Percentiles rank a stretch among this genome's conserved stretches.
phyloP scores from a whole-genome alignment of 2,329 filamentous ascomycete genomes.

The Aspergillus fructus region DNA sequence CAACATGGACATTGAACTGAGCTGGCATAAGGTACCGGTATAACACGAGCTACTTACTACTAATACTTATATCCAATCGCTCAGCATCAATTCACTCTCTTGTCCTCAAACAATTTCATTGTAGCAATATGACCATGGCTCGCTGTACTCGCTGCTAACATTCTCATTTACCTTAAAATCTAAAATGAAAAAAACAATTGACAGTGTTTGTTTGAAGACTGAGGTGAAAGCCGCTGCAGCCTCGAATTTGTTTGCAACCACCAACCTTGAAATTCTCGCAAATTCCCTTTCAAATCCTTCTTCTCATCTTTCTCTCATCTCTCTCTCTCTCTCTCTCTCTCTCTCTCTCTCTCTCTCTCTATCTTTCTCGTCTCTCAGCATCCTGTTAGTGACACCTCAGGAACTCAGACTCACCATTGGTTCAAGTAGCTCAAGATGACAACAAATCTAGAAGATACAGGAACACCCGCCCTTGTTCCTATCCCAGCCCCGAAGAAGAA shows the following conservation, averaged over 20 bases:
- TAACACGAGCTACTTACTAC: no score
- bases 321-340: not conserved
- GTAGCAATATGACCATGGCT: no score
- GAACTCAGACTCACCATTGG: not conserved
- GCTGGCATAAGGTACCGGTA: no score
- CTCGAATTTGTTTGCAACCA: not conserved
- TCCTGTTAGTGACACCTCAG: no score
- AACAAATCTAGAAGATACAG: not conserved
- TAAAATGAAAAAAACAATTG: not conserved
- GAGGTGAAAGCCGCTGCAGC: not conserved
- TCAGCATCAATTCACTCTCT: no score
- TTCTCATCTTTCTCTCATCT: not conserved
- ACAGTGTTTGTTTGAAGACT: not conserved
- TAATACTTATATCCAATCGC: no score
- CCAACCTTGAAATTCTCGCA: not conserved
- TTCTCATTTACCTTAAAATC: no score
- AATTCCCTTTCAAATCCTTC: not conserved
- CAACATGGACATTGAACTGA: no score
- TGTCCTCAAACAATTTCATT: no score
- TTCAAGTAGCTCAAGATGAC: not conserved
- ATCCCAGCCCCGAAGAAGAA: slow-evolving; percentile 21
- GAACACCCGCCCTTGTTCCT: not conserved
- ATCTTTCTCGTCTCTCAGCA: no score
- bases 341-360: not conserved
- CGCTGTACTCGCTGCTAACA: no score